Evolutionary conservation across 2,329 filamentous ascomycete genomes (phyloP), one percentile per base, ranked within the genome.

Genomic region (Fusarium neocosmosporiellum): DNA sequence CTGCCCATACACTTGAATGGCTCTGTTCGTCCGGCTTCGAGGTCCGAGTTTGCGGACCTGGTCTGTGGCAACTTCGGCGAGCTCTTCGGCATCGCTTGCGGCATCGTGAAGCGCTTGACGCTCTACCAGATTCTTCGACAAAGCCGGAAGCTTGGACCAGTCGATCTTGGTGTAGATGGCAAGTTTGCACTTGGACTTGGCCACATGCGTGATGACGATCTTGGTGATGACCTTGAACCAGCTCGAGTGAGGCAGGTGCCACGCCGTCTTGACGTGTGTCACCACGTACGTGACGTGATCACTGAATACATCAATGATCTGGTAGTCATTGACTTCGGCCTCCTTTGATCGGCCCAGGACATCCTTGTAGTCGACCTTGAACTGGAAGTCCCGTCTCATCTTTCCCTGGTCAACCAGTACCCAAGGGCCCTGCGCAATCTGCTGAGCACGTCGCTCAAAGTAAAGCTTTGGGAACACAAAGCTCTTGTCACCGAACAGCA

Each of bases 401-500:
- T 89, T 89, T 2, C 90, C 91, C 43, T 91, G 88, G 66, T 95
- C 93, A 5, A 89, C 85, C 57, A 91, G 86, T 20, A 87, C 86
- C 96, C 96, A 99, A 0, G 96, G 94, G 0, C 94, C 93, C 82
- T 98, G 95, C 3, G 92, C 90, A 70, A 98, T 95, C 70, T 92
- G 90, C 80, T 92, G 89, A 16, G 93, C 94, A 76, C 91, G 89
- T 59, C 93, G 89, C 80, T 97, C 94, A 79, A 94, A 92, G 80
- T 98, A 96, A 33, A 98, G 86, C 78, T 96, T 91, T 76, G 96
- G 94, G 83, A 98, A 99, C 41, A 98, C 92, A 36, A 95, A 94
- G 80, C 94, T 97, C 83, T 96, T 97, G 82, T 99, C 96, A 39
- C 96, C 96, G 81, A 98, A 99, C 59, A 99, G 88, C 18, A 98